These are phyloP conservation scores for Peronosclerospora sorghi DNA, from an alignment of 352 stramenopile species.

Conservation along the genomic window DNA sequence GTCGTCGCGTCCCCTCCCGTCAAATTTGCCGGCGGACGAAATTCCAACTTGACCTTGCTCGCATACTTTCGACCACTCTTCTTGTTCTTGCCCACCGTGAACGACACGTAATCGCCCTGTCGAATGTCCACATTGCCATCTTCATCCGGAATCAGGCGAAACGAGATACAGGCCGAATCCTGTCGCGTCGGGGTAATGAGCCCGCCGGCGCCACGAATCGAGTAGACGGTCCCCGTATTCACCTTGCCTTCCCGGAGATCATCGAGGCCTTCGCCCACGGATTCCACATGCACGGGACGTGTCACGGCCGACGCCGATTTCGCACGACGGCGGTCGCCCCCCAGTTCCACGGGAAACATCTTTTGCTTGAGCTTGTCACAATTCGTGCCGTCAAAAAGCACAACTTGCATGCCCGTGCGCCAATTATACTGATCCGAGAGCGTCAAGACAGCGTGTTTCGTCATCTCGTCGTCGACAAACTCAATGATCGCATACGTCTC, in stretches of 20 bases:
- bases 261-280: slow-evolving; percentile 71
- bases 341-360: slow-evolving; percentile 79
- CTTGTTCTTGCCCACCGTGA: slow-evolving; percentile 86
- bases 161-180: slow-evolving; percentile 78
- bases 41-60: slow-evolving; percentile 84
- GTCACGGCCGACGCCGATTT: slow-evolving; percentile 68
- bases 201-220: slow-evolving; percentile 72
- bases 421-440: slow-evolving; percentile 84
- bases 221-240: slow-evolving; percentile 80
- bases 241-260: slow-evolving; percentile 82
- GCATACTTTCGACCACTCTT: slow-evolving; percentile 84
- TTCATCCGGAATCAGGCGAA: slow-evolving; percentile 81
- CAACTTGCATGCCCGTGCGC: slow-evolving; percentile 79
- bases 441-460: slow-evolving; percentile 81
- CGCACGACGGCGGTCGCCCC: slow-evolving; percentile 55
- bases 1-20: slow-evolving; percentile 25
- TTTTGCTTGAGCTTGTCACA: slow-evolving; percentile 84
- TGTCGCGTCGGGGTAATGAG: slow-evolving; percentile 78
- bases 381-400: slow-evolving; percentile 84
- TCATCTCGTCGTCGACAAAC: slow-evolving; percentile 83
- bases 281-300: slow-evolving; percentile 67
- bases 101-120: slow-evolving; percentile 80
- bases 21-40: slow-evolving; percentile 55
- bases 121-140: slow-evolving; percentile 78
- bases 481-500: slow-evolving; percentile 86